Evolutionary conservation across 2,329 filamentous ascomycete species (phyloP), one percentile per base, ranked within the genome.

Genomic region (Alternaria conjuncta): DNA sequence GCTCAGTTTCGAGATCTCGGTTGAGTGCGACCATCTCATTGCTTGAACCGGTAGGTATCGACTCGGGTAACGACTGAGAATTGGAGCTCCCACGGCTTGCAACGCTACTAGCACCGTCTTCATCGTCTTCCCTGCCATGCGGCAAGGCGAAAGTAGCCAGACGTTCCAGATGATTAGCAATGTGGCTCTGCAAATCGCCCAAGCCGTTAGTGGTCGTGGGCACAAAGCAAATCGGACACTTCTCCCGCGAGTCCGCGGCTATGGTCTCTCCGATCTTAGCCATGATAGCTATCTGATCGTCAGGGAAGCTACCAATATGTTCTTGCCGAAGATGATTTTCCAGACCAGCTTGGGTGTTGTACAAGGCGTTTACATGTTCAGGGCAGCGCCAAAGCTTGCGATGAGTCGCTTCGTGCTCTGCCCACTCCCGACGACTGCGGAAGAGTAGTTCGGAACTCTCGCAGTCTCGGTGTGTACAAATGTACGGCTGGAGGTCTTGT

Each of bases 401-500:
- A 60, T 80, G 78, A 25, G 66, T 71, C n/a, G 73, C 74, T 69
- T 80, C 78, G 50, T 80, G 78, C 28, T 79, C 77, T 8, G 66
- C 64, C 78, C 78, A 80, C 58, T 80, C 78, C 25, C 78, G 70
- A 3, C 78, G 76, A 58, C 76, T 79, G 7, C 77, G 75, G 41
- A 79, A 79, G 8, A 80, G 68, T 47, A 74, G 74, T 26, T 76
- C 69, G 0, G 66, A 60, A 11, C 58, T 65, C 15, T 73, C 63
- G 46, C 78, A 80, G 18, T 76, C 69, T 20, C 58, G 43, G 53
- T 80, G 79, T 3, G 78, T 80, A 55, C 78, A 80, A 2, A 76
- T 50, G 51, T 80, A 80, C 12, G 78, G 78, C 23, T 80, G 78
- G 3, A 80, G 58, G 47, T 80, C 78, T 57, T 79, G 76, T 15